Base-by-base conservation (phyloP, 225 moss, liverwort and hornwort genomes). In the Anthoceros angustus region DNA sequence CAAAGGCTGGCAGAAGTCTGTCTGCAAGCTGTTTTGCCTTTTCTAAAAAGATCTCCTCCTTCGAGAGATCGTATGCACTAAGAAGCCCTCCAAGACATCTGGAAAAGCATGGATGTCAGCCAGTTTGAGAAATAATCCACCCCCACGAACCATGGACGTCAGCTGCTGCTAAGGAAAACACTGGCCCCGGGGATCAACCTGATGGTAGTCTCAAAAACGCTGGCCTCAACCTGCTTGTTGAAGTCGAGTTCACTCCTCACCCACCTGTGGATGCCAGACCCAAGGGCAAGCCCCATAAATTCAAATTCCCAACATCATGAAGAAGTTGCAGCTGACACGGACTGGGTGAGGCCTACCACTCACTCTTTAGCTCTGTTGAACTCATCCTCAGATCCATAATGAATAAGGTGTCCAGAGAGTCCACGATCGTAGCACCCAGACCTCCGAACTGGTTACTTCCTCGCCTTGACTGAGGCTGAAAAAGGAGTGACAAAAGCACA, bases 191-290 rank as follows among this genome's bases (percentile, higher is more conserved):
- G 66, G 10, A 66, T 14, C 23, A 66, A 42, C 89, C 89, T 89
- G 75, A 95, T 95, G 42, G 88, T 95, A 62, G 95, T 95, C 82
- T 95, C 95, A 79, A 95, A 95, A 64, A 95, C 95, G 64, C 95
- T 95, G 21, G 91, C 88, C 61, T 81, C 73, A 62, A 83, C 74
- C 64, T 85, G 79, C 66, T 78, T 85, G 82, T 95, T 76, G 73
- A 95, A 95, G 75, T 87, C 78, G 42, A 95, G 78, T 66, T 77
- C 84, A 38, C 77, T 81, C 4, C 85, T 78, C 68, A 95, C 86
- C 94, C 94, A 95, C 62, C 89, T 89, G 79, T 70, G 73, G 64
- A 41, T 70, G 25, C 8, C 66, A 42, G 14, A 6, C 1, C 23
- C 41, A 40, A n/a, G 39, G 7, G 32, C 64, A 64, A 16, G 64